A percentile compares a stretch with the other conserved stretches of the same genome.
Conservation (phyloP, 2,329 filamentous ascomycete species). For the Colletotrichum theobromicola region DNA sequence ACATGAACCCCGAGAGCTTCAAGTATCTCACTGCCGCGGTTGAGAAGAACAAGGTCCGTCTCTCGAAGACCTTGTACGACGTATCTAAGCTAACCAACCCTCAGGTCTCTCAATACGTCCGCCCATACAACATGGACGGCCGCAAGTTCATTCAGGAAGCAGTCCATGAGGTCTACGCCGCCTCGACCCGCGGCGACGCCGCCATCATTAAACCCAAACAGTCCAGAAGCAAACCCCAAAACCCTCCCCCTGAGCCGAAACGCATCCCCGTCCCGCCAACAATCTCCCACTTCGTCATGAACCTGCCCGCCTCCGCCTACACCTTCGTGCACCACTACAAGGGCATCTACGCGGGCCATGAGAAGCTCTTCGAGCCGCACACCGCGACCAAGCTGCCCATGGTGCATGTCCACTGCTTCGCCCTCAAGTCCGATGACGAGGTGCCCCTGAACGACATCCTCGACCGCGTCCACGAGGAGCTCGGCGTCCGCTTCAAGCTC, state of each 20-base stretch:
- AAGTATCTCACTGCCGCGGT: constrained; percentile 74
- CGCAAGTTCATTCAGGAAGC: constrained; percentile 78
- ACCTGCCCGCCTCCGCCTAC: constrained; percentile 88
- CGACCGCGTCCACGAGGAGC: constrained; percentile 43
- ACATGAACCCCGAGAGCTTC: constrained; percentile 92
- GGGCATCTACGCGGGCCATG: constrained; percentile 78
- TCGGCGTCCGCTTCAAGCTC: constrained; percentile 44
- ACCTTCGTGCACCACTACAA: constrained; percentile 79
- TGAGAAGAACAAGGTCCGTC: constrained; percentile 75
- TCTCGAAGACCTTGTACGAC: fast-evolving
- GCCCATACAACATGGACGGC: constrained; percentile 82
- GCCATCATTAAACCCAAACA: constrained; percentile 56
- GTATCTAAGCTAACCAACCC: constrained; percentile 22
- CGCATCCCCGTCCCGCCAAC: constrained; percentile 68
- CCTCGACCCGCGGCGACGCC: constrained; percentile 56
- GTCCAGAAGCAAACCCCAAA: constrained; percentile 41
- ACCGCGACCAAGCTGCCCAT: constrained; percentile 72
- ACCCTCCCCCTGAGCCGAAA: constrained; percentile 39
- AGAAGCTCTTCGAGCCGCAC: constrained; percentile 67
- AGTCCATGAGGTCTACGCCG: constrained; percentile 62
- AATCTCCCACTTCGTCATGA: constrained; percentile 97
- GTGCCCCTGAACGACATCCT: constrained; percentile 59
- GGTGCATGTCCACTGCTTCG: constrained; percentile 95
- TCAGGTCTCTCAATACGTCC: constrained; percentile 72
- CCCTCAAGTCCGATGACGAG: constrained; percentile 79